Evolutionary conservation across 352 stramenopile species (phyloP), one percentile per base, ranked within the genome.

Genomic region (Phytophthora meadii): DNA sequence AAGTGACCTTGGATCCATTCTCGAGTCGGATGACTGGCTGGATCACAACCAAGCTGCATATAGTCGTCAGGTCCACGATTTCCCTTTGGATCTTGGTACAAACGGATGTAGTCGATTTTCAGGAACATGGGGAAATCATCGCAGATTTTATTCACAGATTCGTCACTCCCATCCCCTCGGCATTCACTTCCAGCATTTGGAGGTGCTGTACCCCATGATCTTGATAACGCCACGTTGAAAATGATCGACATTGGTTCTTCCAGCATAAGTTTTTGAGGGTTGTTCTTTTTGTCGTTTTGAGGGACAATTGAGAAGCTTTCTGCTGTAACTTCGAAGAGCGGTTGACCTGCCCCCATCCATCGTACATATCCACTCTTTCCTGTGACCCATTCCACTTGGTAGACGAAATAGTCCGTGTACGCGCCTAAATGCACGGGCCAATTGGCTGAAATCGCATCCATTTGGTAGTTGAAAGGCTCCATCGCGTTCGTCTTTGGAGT

Each of bases 91-190:
- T 79, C 70, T 61, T 97, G 88, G 54, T 97, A 97, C 19, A 97
- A 50, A 7, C 89, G 82, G 17, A 97, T 84, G 57, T 87, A 90
- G 76, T 97, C 91, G 49, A 97, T 86, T 42, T 88, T 86, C 55
- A 96, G 14, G 41, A 58, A 82, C 70, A 87, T 66, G 0, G 78
- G 78, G 61, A 87, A 84, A 2, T 48, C 49, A 25, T 77, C 74
- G 55, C 78, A 87, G 25, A 87, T 83, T 40, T 52, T 52, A 39
- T 83, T 83, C 11, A 49, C 28, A 11, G 41, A 28, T 17, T 67
- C 24, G 39, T 81, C 61, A 0, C 28, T 46, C 6, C 66, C 70
- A 22, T 77, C 64, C 0, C 74, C 62, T 3, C 62, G 61, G 30
- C 78, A 82, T 15, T 66, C 39, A 3, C 39, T 54, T 4, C 67